Base-by-base conservation (phyloP, 1,284 basidiomycete species). In the Trichosporon ovoides region DNA sequence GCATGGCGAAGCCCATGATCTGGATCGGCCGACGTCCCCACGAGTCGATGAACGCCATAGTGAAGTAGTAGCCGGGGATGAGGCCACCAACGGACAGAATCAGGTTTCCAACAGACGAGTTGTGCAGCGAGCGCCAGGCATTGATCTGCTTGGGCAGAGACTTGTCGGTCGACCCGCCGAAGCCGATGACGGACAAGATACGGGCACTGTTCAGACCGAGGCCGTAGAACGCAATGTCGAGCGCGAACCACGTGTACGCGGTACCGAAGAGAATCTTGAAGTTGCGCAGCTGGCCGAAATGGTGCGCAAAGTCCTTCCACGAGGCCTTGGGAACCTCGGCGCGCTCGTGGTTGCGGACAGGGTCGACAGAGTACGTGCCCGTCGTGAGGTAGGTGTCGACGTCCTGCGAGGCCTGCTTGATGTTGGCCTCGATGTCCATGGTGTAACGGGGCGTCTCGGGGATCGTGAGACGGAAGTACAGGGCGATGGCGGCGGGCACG, bases 341-440 rank as follows among this genome's bases (percentile, higher is more conserved):
- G 53, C 83, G 82, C 69, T 85, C 82, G 48, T 83, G 71, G 57
- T 81, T 76, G 14, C 82, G 81, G 64, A 85, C 83, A 12, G 81
- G 81, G 68, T 88, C 83, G 55, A 80, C 77, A 16, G 77, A 75
- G 73, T 79, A 83, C 7, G 72, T 75, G 38, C 75, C 77, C n/a
- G 79, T 80, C 40, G 81, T 79, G 54, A 90, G 75, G 68, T 88
- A 85, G 37, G 82, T 81, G 65, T 74, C 66, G 63, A 87, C 86
- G 71, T 89, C 87, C 55, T 81, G 77, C 13, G 83, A 69, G 11
- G 88, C 88, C 69, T 87, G 85, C 67, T 83, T 80, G 62, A 91
- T 82, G 77, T 91, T 89, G 60, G 88, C 85, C 78, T 91, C 88
- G 66, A 92, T 84, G 78, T 91, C 89, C 85, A 92, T 89, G 59